phyloP scores from a whole-genome alignment of 2,329 filamentous ascomycete genomes.

The Aspergillus eucalypticola region DNA sequence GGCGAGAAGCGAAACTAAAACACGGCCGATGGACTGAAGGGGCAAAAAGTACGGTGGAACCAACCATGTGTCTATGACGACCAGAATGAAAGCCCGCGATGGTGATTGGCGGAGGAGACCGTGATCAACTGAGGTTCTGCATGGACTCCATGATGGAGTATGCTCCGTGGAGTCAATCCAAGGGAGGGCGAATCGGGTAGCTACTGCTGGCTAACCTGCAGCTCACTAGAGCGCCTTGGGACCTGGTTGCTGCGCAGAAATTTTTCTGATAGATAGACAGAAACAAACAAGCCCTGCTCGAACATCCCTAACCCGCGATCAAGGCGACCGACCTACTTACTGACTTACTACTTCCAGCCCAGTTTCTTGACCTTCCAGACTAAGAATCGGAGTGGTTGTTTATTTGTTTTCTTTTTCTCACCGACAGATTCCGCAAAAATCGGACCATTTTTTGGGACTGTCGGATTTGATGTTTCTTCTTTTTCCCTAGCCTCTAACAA shows the following conservation, averaged over 20 bases:
- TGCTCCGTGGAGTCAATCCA: constrained; percentile 13
- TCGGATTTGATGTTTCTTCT: neutral
- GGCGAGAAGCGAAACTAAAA: constrained; percentile 2
- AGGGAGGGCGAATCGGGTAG: constrained; percentile 22
- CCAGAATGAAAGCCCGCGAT: constrained; percentile 7
- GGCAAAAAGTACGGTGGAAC: constrained; percentile 26
- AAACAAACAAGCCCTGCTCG: constrained; percentile 16
- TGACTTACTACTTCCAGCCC: neutral
- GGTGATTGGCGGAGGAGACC: constrained; percentile 18
- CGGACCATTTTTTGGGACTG: constrained; percentile 6
- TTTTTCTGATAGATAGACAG: constrained; percentile 14
- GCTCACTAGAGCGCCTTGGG: neutral
- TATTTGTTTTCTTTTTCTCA: constrained; percentile 5
- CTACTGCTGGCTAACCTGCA: constrained; percentile 12
- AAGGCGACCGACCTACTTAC: neutral
- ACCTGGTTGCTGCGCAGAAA: constrained; percentile 23
- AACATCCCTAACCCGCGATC: neutral
- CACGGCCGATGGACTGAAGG: constrained; percentile 11
- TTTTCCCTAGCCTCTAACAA: neutral
- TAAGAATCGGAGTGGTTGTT: neutral
- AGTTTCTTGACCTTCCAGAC: neutral
- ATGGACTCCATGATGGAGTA: constrained; percentile 18
- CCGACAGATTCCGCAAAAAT: constrained; percentile 5
- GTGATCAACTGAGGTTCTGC: constrained; percentile 29
- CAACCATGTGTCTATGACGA: constrained; percentile 29